These are phyloP conservation scores for Penicillium sp. DNA, from an alignment of 2,329 filamentous ascomycete genomes.

Conservation along the genomic window DNA sequence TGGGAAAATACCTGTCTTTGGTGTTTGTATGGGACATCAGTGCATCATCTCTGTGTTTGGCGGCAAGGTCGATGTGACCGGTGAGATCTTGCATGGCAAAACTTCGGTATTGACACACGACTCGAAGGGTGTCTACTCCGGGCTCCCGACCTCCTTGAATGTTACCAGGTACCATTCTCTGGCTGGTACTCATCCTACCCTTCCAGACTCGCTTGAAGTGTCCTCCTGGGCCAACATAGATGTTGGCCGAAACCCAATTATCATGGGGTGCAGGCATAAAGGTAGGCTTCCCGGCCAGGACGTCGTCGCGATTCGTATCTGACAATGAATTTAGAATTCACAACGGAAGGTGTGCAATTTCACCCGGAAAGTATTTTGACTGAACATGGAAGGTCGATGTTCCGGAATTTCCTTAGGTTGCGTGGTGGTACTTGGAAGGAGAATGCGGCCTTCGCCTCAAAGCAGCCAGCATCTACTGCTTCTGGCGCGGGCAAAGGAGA, in stretches of 20 bases:
- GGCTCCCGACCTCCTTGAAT: slow-evolving; percentile 73
- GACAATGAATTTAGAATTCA: slow-evolving; percentile 62
- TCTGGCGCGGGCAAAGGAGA: slow-evolving; percentile 27
- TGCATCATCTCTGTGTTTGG: slow-evolving; percentile 95
- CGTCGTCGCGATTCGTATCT: background rate
- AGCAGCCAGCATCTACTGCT: slow-evolving; percentile 5
- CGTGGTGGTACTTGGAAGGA: slow-evolving; percentile 89
- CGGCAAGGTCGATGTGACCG: slow-evolving; percentile 84
- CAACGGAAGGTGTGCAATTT: slow-evolving; percentile 86
- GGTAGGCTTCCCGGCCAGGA: background rate
- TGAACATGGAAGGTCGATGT: slow-evolving; percentile 79
- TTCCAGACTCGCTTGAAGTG: slow-evolving; percentile 81
- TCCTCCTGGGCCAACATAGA: slow-evolving; percentile 73
- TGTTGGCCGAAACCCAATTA: slow-evolving; percentile 73
- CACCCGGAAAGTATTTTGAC: slow-evolving; percentile 97
- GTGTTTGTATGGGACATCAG: slow-evolving; percentile 99
- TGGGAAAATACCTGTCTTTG: slow-evolving; percentile 90
- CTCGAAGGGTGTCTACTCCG: slow-evolving; percentile 81
- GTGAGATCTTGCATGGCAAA: slow-evolving; percentile 96
- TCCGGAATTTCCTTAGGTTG: slow-evolving; percentile 86
- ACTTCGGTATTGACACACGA: slow-evolving; percentile 90
- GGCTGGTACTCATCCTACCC: slow-evolving; percentile 81
- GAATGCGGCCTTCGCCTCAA: slow-evolving; percentile 50
- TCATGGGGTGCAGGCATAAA: slow-evolving; percentile 95
- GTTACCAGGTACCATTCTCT: slow-evolving; percentile 97